Evolutionary conservation across 2,329 filamentous ascomycete species (phyloP), one percentile per base, ranked within the genome.

Genomic region (Aschersonia sp.): DNA sequence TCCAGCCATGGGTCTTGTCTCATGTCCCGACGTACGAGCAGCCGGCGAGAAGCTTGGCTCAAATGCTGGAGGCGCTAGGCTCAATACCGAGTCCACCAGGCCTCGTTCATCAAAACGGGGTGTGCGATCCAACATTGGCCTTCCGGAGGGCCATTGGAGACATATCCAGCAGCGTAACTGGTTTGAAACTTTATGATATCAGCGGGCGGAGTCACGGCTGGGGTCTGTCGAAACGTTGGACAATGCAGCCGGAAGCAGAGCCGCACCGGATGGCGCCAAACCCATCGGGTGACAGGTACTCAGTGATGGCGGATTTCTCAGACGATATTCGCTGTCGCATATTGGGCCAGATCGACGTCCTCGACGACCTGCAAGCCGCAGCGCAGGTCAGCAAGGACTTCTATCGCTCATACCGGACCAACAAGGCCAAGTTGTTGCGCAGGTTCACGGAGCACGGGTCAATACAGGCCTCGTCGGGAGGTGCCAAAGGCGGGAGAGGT

Each of bases 111-210:
- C 62, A 65, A 31, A 65, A 63, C 9, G 64, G 67, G 4, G 65
- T 73, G 1, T 77, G 74, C 54, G 74, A 77, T 49, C 72, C 71
- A 5, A 65, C 67, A 4, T 65, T 70, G 1, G 58, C 66, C 0
- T 74, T 77, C 46, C 65, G 71, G 6, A 61, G 62, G 4, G 66
- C 70, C 5, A 60, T 77, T 7, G 68, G 64, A 30, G 72, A 76
- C 49, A 69, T 77, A 2, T 73, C 68, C 49, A 73, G 73, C 47
- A 74, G 72, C 47, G 64, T 77, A 3, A 56, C 59, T 5, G 74
- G 73, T 0, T 51, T 77, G 4, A 74, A 71, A 2, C 61, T 77
- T 0, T 60, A 65, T 44, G 72, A 76, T 31, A 65, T 75, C 1
- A 71, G 66, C 12, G 71, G 71, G 0, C 64, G 64, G 53, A 64